A percentile compares a stretch with the other conserved stretches of the same genome.
These are phyloP conservation scores for Scheffersomyces lignosus DNA, from an alignment of 805 yeast species.

Conservation along the genomic window DNA sequence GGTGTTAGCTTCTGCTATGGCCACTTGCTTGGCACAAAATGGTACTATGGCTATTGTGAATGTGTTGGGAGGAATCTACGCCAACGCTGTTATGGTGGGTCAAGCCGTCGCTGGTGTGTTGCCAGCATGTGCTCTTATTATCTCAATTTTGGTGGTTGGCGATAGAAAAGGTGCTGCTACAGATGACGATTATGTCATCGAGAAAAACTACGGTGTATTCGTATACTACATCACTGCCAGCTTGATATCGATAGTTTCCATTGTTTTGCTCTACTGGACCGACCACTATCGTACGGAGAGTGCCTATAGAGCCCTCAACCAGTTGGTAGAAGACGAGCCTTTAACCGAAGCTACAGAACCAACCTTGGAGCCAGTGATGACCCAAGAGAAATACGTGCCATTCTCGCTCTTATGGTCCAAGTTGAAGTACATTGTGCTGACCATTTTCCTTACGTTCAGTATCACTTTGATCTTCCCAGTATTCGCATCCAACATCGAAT, in stretches of 20 bases:
- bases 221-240: slow-evolving; percentile 54
- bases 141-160: slow-evolving; percentile 48
- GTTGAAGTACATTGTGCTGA: slow-evolving; percentile 59
- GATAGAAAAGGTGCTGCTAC: slow-evolving; percentile 17
- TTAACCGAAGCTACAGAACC: neutral
- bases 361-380: slow-evolving; percentile 2
- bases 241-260: slow-evolving; percentile 42
- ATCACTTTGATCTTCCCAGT: slow-evolving; percentile 84
- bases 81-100: slow-evolving; percentile 92
- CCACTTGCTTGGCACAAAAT: slow-evolving; percentile 83
- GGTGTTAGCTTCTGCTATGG: slow-evolving; percentile 66
- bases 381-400: slow-evolving; percentile 49
- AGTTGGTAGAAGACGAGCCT: neutral
- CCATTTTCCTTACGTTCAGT: slow-evolving; percentile 73
- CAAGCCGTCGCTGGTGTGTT: slow-evolving; percentile 93
- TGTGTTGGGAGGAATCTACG: slow-evolving; percentile 69
- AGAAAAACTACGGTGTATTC: slow-evolving; percentile 41
- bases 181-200: slow-evolving; percentile 21
- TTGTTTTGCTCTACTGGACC: slow-evolving; percentile 38
- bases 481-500: slow-evolving; percentile 72
- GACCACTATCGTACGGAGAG: slow-evolving; percentile 25
- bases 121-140: slow-evolving; percentile 71
- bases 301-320: slow-evolving; percentile 18
- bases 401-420: slow-evolving; percentile 60
- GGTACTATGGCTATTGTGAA: slow-evolving; percentile 88